Evolutionary conservation across 139 green algal genomes (phyloP).

Genomic region (Micractinium conductrix): DNA sequence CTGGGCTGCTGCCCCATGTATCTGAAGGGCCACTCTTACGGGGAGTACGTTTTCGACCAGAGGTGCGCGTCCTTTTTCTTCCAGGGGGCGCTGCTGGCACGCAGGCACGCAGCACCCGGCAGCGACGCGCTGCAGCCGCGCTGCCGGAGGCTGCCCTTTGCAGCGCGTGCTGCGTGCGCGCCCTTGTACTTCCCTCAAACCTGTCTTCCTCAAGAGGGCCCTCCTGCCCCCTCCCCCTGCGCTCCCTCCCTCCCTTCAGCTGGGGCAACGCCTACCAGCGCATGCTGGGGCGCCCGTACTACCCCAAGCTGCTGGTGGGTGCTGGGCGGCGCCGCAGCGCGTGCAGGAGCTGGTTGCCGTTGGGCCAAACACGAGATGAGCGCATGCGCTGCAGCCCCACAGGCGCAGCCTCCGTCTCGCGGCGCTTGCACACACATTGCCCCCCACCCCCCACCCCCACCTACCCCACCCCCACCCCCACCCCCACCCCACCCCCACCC

Average conservation of each 20-base stretch:
- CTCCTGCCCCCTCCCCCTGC: background rate
- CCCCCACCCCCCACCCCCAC: too few relatives aligned
- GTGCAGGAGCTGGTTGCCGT: too few relatives aligned
- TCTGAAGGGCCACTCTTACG: constrained; percentile 70
- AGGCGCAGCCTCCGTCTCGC: too few relatives aligned
- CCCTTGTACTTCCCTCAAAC: too few relatives aligned
- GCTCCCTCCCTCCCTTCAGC: background rate
- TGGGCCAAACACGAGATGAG: too few relatives aligned
- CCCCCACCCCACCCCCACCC: too few relatives aligned
- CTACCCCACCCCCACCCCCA: too few relatives aligned
- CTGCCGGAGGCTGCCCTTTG: background rate
- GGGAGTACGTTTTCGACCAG: constrained; percentile 92
- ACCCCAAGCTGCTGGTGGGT: constrained; percentile 90
- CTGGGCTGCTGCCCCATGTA: constrained; percentile 73
- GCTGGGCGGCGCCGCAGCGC: too few relatives aligned
- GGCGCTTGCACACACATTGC: too few relatives aligned
- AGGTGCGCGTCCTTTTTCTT: constrained; percentile 5
- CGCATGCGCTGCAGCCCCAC: too few relatives aligned
- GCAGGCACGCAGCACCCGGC: background rate
- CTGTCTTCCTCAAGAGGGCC: too few relatives aligned
- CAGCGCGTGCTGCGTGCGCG: background rate
- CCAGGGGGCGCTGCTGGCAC: too few relatives aligned
- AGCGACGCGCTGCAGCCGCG: background rate
- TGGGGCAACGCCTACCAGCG: constrained; percentile 67
- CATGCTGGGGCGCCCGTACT: constrained; percentile 7